Base-by-base conservation (phyloP, 2,329 filamentous ascomycete genomes). In the Colletotrichum higginsianum region DNA sequence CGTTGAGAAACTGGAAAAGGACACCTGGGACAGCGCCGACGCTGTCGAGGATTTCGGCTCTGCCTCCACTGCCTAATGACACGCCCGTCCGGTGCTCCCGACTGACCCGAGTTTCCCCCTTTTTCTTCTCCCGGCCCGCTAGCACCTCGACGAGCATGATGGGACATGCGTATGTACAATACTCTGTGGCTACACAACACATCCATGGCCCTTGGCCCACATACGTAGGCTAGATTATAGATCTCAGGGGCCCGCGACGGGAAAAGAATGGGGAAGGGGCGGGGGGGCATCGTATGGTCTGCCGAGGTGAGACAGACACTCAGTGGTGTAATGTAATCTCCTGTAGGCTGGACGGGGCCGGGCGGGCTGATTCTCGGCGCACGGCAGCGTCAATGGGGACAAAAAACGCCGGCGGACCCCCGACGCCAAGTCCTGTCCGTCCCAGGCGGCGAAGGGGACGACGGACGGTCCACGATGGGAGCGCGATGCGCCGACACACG, bases 21-120 rank as follows among this genome's bases (percentile, higher is more conserved):
- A 86, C 69, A 94, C 92, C 42, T 97, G 95, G 94, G 88, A 95
- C 80, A 84, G 90, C 68, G 80, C 84, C 46, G 92, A 89, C 79
- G 93, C 93, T 2, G 88, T 92, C 38, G 94, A 96, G 79, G 92
- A 94, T 79, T 78, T 91, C 69, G 91, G 90, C 1, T 82, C 79
- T 71, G 81, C 84, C 38, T 21, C 50, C 7, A 3, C 26, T 11
- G 5, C 4, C 21, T 38, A 38, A 50, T 26, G 26, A 26, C 4
- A 26, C 4, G 26, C 26, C 26, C 26, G 26, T 26, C 26, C 26
- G 26, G 26, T 4, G 26, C 26, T 26, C 26, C 26, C 26, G 26
- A 4, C 26, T 26, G 26, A 26, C 26, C 26, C 26, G 26, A 26
- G 26, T 26, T 26, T 26, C 3, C 26, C 26, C 26, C 26, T 3